phyloP scores from a whole-genome alignment of 257 asterid species.

The Coffea eugenioides region DNA sequence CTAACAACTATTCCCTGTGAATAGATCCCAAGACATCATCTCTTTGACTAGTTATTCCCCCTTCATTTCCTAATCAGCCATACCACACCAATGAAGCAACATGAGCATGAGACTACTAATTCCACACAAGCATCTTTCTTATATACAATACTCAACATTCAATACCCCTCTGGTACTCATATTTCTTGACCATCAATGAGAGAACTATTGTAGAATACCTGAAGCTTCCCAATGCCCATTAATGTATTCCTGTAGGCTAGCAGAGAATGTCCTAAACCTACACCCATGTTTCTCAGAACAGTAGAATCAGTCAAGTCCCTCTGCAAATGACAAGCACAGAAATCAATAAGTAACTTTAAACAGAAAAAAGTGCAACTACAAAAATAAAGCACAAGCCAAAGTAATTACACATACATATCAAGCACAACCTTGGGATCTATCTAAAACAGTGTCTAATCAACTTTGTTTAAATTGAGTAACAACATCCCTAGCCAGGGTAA shows the following conservation, averaged over 20 bases:
- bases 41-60: too few relatives aligned
- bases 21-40: neutral
- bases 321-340: constrained; percentile 40
- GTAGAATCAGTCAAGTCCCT: constrained; percentile 90
- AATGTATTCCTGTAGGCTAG: constrained; percentile 82
- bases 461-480: too few relatives aligned
- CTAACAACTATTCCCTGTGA: neutral
- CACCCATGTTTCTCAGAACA: constrained; percentile 85
- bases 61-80: neutral
- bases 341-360: constrained; percentile 3
- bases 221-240: constrained; percentile 81
- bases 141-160: neutral
- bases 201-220: constrained; percentile 40
- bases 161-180: neutral
- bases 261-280: constrained; percentile 82
- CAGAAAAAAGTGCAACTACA: neutral
- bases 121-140: neutral
- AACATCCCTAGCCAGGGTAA: neutral
- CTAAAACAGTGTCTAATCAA: neutral
- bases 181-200: neutral
- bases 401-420: too few relatives aligned
- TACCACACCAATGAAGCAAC: neutral
- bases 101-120: neutral
- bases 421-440: neutral
- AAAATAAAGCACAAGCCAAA: neutral